These are phyloP conservation scores for Plantago coronopus DNA, from an alignment of 305 asterid genomes.

Conservation along the genomic window DNA sequence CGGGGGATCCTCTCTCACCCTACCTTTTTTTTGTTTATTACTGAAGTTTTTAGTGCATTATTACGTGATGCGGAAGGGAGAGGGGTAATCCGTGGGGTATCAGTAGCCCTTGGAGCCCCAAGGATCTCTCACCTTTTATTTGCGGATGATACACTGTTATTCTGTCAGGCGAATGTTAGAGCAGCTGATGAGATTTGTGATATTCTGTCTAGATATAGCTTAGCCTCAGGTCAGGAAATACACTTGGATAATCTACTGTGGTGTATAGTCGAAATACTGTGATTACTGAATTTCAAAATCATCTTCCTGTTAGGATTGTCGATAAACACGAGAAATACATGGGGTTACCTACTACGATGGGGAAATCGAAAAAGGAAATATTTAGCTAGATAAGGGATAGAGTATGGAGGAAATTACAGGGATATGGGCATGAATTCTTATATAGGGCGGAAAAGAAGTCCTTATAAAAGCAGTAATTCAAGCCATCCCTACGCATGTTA, in stretches of 20 bases:
- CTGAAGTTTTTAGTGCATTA: background rate
- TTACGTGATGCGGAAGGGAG: background rate
- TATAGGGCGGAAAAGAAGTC: background rate
- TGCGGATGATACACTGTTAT: background rate
- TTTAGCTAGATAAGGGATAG: conserved; percentile 22
- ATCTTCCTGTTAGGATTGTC: background rate
- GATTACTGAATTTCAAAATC: fast-evolving
- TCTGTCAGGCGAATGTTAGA: background rate
- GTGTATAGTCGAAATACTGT: background rate
- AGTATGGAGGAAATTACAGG: background rate
- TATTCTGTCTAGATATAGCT: background rate
- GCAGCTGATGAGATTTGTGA: background rate
- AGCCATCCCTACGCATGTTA: background rate
- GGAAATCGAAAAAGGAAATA: conserved; percentile 32
- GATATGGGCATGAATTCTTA: too few species aligned
- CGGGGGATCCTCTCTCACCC: background rate
- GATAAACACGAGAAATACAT: background rate
- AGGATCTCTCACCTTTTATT: too few species aligned
- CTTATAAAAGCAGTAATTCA: too few species aligned
- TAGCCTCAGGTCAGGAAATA: background rate
- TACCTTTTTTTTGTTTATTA: background rate
- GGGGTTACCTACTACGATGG: background rate
- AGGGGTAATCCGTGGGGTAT: background rate
- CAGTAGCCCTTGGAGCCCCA: background rate
- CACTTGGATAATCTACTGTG: background rate